Percentiles rank a stretch among this genome's conserved stretches.
phyloP scores from a whole-genome alignment of 495 filamentous ascomycete species.

The Penicillium egyptiacum region DNA sequence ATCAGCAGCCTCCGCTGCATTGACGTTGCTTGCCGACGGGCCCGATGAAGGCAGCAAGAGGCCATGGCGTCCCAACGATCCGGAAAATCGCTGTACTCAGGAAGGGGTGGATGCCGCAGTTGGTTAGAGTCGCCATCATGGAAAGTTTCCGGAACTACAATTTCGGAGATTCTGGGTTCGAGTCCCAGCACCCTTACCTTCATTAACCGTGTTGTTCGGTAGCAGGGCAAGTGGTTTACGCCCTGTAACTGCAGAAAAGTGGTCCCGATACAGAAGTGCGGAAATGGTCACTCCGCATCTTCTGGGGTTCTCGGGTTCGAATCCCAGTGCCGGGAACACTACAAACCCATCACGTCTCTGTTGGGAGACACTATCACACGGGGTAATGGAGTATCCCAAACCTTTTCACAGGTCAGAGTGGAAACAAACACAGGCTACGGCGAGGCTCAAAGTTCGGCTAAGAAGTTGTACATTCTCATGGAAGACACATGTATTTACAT shows the following conservation, averaged over 20 bases:
- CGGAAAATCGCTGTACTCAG: no score
- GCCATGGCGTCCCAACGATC: conserved; percentile 32
- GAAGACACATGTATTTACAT: no score
- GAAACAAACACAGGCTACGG: background rate
- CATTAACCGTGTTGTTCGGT: conserved; percentile 9
- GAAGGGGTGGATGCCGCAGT: no score
- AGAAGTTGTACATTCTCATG: no score
- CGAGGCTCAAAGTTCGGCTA: no score
- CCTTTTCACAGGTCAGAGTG: conserved; percentile 3
- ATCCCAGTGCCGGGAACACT: conserved; percentile 8
- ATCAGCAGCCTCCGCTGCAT: conserved; percentile 30
- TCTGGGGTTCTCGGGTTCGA: conserved; percentile 10
- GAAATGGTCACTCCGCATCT: background rate
- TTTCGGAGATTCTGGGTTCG: no score
- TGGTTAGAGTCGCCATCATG: no score
- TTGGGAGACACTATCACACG: background rate
- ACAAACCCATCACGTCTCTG: conserved; percentile 1
- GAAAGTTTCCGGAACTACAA: no score
- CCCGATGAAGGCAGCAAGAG: conserved; percentile 24
- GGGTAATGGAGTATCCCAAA: no score
- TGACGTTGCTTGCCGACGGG: conserved; percentile 25
- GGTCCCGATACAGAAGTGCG: background rate
- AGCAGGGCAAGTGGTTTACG: conserved; percentile 9
- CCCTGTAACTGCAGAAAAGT: conserved; percentile 11
- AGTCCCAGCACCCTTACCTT: no score